phyloP scores from a whole-genome alignment of 768 basidiomycete species.

The Atractiella rhizophila region DNA sequence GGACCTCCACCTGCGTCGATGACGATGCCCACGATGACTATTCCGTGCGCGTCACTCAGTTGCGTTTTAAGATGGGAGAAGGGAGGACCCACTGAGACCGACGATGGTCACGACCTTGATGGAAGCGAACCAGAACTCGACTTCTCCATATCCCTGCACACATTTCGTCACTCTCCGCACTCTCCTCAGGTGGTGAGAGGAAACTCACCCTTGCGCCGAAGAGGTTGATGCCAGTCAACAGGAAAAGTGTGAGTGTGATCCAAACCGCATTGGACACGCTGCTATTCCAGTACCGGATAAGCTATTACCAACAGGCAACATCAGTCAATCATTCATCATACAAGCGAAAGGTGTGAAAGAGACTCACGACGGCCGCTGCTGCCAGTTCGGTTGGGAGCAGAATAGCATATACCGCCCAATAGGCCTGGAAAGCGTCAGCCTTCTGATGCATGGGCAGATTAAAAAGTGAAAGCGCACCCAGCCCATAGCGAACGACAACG shows the following conservation, averaged over 20 bases:
- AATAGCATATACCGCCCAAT: conserved; percentile 28
- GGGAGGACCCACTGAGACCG: no score
- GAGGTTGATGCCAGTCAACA: conserved; percentile 18
- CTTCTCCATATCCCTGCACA: conserved; percentile 16
- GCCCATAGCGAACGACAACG: conserved; percentile 14
- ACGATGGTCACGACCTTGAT: conserved; percentile 17
- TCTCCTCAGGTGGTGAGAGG: not conserved
- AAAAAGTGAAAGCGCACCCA: conserved; percentile 3
- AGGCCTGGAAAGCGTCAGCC: conserved; percentile 25
- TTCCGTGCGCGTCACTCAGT: conserved; percentile 8
- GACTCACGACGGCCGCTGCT: conserved; percentile 43
- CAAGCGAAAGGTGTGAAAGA: no score
- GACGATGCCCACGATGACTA: conserved; percentile 11
- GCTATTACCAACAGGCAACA: no score
- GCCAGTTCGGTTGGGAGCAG: conserved; percentile 47
- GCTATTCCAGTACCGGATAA: conserved; percentile 46
- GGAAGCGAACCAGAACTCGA: conserved; percentile 36
- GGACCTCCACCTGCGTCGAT: conserved; percentile 7
- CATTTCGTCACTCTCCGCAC: no score
- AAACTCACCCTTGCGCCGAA: conserved; percentile 20
- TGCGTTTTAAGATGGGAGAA: no score
- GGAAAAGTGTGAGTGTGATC: conserved; percentile 20
- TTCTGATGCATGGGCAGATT: no score
- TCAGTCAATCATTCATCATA: no score
- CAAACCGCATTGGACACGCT: conserved; percentile 20